These are phyloP conservation scores for Pholiota adiposa DNA, from an alignment of 1,284 basidiomycete genomes.

Conservation along the genomic window DNA sequence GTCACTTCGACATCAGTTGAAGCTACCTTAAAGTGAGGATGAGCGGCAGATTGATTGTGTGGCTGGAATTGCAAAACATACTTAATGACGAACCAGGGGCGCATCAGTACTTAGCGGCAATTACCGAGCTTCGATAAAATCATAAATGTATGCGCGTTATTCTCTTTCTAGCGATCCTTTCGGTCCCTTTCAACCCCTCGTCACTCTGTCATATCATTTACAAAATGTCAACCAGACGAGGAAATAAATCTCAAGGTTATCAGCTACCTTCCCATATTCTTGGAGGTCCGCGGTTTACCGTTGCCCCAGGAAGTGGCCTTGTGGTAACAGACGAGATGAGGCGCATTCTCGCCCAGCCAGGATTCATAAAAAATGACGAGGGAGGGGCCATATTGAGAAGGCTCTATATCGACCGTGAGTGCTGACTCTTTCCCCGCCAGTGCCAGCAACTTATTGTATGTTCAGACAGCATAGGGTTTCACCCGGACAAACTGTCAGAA, in stretches of 20 bases:
- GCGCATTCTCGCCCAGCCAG: neutral
- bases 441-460: neutral
- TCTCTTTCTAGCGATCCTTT: too few relatives aligned
- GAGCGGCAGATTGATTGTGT: neutral
- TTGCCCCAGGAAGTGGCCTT: neutral
- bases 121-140: neutral
- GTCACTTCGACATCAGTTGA: neutral
- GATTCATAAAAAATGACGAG: neutral
- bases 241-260: neutral
- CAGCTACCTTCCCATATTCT: neutral
- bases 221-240: neutral
- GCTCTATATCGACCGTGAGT: neutral
- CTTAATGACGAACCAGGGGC: too few relatives aligned
- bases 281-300: neutral
- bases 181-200: too few relatives aligned
- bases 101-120: neutral
- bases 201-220: too few relatives aligned
- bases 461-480: slow-evolving; percentile 3
- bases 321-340: slow-evolving; percentile 5
- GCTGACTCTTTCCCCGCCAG: neutral
- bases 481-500: neutral
- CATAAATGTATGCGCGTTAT: neutral
- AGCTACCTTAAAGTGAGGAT: neutral
- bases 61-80: too few relatives aligned
- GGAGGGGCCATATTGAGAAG: neutral